Conservation (phyloP, 2,329 filamentous ascomycete genomes). For the Penicillium sp. region DNA sequence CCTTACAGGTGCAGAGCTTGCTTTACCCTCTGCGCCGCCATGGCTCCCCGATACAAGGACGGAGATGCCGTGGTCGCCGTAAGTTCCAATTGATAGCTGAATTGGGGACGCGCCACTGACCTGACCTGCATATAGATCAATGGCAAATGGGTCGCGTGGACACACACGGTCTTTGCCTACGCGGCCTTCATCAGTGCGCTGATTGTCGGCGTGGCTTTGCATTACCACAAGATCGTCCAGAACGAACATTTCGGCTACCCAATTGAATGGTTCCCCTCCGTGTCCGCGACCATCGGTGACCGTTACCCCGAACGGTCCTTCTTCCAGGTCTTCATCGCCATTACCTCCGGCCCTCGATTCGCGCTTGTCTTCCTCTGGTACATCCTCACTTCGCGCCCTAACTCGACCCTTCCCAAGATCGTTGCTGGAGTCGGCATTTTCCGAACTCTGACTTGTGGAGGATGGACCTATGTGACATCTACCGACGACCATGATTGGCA, state of each 20-base stretch:
- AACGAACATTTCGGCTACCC: conserved; percentile 96
- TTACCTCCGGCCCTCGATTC: conserved; percentile 92
- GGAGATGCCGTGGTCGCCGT: conserved; percentile 64
- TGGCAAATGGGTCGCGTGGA: conserved; percentile 87
- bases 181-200: conserved; percentile 82
- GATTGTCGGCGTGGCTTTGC: conserved; percentile 74
- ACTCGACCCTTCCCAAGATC: conserved; percentile 75
- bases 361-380: conserved; percentile 91
- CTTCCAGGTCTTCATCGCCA: conserved; percentile 95
- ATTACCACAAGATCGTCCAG: conserved; percentile 96
- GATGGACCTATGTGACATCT: conserved; percentile 98
- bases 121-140: conserved; percentile 59
- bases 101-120: conserved; percentile 27
- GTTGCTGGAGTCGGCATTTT: conserved; percentile 79
- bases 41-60: conserved; percentile 64
- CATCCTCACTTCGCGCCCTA: conserved; percentile 75
- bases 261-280: conserved; percentile 94
- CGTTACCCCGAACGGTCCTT: conserved; percentile 94
- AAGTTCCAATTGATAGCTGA: conserved; percentile 29
- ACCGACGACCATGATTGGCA: conserved; percentile 99
- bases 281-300: conserved; percentile 95
- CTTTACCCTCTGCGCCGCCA: conserved; percentile 37
- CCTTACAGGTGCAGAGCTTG: conserved; percentile 18
- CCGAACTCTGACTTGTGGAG: conserved; percentile 89
- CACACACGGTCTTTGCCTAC: conserved; percentile 83